Percentiles rank a stretch among this genome's conserved stretches.
Evolutionary conservation across 2,329 filamentous ascomycete genomes (phyloP).

Genomic region (Acrocalymma vagum): DNA sequence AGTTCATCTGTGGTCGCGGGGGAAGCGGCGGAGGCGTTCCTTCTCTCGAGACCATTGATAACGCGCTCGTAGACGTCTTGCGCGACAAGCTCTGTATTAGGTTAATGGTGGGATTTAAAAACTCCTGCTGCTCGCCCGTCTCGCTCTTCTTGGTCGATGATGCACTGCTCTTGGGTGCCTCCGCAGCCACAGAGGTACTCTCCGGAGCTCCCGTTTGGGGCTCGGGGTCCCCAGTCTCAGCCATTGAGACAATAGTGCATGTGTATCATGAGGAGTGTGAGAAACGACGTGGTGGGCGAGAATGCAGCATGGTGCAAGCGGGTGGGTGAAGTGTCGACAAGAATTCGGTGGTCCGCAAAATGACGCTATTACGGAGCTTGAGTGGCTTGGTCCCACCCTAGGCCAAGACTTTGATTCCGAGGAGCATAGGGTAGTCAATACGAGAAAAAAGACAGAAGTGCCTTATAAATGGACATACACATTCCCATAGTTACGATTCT

Average conservation of each 20-base stretch:
- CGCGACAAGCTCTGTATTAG: conserved; percentile 38
- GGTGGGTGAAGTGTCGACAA: no score
- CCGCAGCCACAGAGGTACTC: conserved; percentile 16
- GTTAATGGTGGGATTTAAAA: conserved; percentile 42
- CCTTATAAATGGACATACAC: no score
- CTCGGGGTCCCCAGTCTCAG: conserved; percentile 37
- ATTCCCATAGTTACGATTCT: no score
- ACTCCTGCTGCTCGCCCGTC: conserved; percentile 37
- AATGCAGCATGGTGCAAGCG: conserved; percentile 8
- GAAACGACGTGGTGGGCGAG: neutral
- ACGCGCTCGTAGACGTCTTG: conserved; percentile 29
- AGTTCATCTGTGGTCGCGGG: conserved; percentile 56
- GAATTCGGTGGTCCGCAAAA: no score
- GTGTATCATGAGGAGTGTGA: conserved; percentile 22
- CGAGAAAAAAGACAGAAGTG: no score
- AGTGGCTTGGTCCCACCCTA: no score
- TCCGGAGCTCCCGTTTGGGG: conserved; percentile 23
- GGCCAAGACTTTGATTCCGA: no score
- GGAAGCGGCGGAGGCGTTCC: conserved; percentile 65
- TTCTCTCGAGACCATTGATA: conserved; percentile 46
- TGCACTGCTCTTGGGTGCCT: conserved; percentile 41
- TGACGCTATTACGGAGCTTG: no score
- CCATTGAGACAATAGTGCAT: conserved; percentile 29
- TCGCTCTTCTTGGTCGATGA: conserved; percentile 25
- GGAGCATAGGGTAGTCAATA: no score